Evolutionary conservation across 257 asterid species (phyloP).

Genomic region (Solanum gracilifrons): DNA sequence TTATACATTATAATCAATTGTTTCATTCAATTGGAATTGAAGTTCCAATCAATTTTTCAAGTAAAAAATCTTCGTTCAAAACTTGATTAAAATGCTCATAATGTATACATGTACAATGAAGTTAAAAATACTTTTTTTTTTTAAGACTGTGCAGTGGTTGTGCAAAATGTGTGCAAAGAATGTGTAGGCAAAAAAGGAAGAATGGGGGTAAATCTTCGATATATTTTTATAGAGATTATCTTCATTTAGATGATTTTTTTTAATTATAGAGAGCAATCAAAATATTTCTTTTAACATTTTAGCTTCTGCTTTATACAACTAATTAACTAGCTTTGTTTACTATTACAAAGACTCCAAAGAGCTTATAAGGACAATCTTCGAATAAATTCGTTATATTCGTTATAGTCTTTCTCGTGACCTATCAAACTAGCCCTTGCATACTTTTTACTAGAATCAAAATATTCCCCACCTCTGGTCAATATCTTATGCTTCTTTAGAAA

Average conservation of each 20-base stretch:
- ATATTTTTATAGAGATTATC: too few species aligned
- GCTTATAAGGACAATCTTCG: too few species aligned
- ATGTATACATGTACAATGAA: background rate
- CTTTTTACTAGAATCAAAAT: conserved; percentile 43
- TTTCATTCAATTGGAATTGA: too few species aligned
- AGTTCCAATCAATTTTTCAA: too few species aligned
- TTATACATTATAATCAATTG: too few species aligned
- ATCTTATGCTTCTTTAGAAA: conserved; percentile 56
- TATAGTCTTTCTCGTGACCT: conserved; percentile 44
- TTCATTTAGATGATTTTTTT: too few species aligned
- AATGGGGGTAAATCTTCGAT: too few species aligned
- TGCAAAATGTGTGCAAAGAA: too few species aligned
- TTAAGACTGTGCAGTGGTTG: too few species aligned
- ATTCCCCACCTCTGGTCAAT: conserved; percentile 49
- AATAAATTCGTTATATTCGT: conserved; percentile 36
- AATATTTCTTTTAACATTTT: too few species aligned
- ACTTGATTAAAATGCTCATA: background rate
- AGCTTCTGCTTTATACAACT: background rate
- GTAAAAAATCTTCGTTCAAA: background rate
- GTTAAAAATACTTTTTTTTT: background rate
- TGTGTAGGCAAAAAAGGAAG: too few species aligned
- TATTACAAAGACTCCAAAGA: background rate
- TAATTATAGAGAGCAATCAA: background rate
- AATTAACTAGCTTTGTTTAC: background rate
- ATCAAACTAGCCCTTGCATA: background rate